Evolutionary conservation across 2,329 filamentous ascomycete genomes (phyloP), one percentile per base, ranked within the genome.

Genomic region (Neonectria neomacrospora): DNA sequence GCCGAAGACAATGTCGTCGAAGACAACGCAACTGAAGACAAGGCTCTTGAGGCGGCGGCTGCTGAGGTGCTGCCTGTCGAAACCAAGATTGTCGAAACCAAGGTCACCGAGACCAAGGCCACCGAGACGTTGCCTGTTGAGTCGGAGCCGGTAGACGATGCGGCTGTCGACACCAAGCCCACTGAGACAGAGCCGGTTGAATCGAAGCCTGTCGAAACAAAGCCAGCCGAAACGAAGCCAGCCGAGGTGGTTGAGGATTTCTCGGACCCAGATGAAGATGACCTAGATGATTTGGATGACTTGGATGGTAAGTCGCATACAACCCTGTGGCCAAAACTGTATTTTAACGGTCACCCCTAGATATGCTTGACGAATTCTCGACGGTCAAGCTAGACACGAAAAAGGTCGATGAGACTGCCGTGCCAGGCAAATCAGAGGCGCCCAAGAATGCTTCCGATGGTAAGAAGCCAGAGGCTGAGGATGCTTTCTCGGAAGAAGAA

Each of bases 311-410:
- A 6, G 60, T 39, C 12, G 12, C 41, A 4, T 26, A 5, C 39
- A 44, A 14, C 32, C 23, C 23, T 6, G 4, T 12, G 5, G 12
- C 2, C 16, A 5, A 20, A 10, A 16, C 9, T 16, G 7, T 16
- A 44, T n/a, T n/a, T 14, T 32, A 22, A 54, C 14, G 20, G 3
- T 42, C 12, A 2, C 7, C 48, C n/a, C 16, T 45, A 95, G 95
- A 98, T 72, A 91, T 98, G 79, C 89, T 99, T 26, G 93, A 97
- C 75, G 92, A 97, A 68, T 99, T 99, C 80, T 90, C 90, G 44
- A 80, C 90, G 28, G 83, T 85, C 54, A 88, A 90, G 69, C 72
- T 89, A 14, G 74, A 76, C 37, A 55, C 72, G 14, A 54, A 64
- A 58, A 74, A 71, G 52, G 47, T 76, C 23, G 67, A 76, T 30